Percentiles rank a stretch among this genome's conserved stretches.
These are phyloP conservation scores for Russula virescens DNA, from an alignment of 768 basidiomycete species.

Conservation along the genomic window DNA sequence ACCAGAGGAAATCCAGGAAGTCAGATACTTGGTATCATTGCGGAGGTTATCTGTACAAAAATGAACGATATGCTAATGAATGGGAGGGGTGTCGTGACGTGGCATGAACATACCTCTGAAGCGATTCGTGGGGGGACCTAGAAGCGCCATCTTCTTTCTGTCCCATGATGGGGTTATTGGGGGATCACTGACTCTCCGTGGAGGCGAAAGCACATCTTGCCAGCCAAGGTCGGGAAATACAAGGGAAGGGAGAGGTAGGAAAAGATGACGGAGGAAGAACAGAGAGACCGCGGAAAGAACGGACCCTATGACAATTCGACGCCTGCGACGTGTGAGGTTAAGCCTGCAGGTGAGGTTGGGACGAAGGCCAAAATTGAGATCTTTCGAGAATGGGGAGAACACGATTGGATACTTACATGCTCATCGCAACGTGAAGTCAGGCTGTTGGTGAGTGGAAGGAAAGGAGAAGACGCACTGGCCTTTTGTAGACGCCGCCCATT, in stretches of 20 bases:
- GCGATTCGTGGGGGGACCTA: conserved; percentile 48
- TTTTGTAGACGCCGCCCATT: no score
- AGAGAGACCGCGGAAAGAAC: conserved; percentile 4
- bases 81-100: no score
- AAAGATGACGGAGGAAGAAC: conserved; percentile 2
- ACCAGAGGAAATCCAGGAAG: conserved; percentile 71
- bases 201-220: not conserved
- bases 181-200: not conserved
- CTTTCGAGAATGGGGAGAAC: not conserved
- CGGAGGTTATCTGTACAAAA: conserved; percentile 51
- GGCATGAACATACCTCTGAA: conserved; percentile 44
- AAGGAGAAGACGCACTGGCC: not conserved
- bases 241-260: not conserved
- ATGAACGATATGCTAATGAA: not conserved
- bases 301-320: not conserved
- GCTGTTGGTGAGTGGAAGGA: not conserved
- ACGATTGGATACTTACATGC: not conserved
- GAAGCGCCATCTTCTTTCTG: conserved; percentile 13
- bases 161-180: not conserved
- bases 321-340: not conserved
- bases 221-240: not conserved
- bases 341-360: not conserved
- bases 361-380: not conserved
- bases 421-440: not conserved
- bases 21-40: conserved; percentile 56